These are phyloP conservation scores for Lotus japonicus DNA, from an alignment of 306 rosid species.

Conservation along the genomic window DNA sequence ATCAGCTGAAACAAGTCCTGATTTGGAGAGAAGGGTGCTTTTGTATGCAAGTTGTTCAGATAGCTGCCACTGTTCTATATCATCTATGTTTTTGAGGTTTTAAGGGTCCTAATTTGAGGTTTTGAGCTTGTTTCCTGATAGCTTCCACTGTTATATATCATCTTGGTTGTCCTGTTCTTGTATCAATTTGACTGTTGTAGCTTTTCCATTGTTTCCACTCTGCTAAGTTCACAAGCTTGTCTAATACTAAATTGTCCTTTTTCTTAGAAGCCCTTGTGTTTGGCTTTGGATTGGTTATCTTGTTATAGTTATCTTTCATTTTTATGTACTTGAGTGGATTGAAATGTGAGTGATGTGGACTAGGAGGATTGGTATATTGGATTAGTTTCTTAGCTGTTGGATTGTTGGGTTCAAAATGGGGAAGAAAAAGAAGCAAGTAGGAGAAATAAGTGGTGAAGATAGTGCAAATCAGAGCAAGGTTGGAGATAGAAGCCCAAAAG, in stretches of 20 bases:
- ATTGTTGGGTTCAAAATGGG: conserved; percentile 56
- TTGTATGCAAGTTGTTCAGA: conserved; percentile 3
- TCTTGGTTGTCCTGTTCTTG: background rate
- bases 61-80: background rate
- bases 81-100: too few species aligned
- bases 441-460: conserved; percentile 43
- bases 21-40: conserved; percentile 31
- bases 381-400: conserved; percentile 19
- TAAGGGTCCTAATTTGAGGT: conserved; percentile 17
- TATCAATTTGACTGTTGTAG: background rate
- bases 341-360: conserved; percentile 21
- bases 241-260: background rate
- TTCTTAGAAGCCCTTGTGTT: background rate
- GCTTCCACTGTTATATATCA: background rate
- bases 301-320: background rate
- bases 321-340: conserved; percentile 21
- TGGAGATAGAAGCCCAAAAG: conserved; percentile 36
- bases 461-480: conserved; percentile 15
- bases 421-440: conserved; percentile 56
- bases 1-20: conserved; percentile 29
- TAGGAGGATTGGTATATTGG: conserved; percentile 6
- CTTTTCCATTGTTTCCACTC: background rate
- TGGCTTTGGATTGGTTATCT: conserved; percentile 17
- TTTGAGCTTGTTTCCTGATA: conserved; percentile 16
- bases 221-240: conserved; percentile 9